A percentile compares a stretch with the other conserved stretches of the same genome.
These are phyloP conservation scores for Melaleuca quinquenervia DNA, from an alignment of 345 rosid genomes.

Conservation along the genomic window DNA sequence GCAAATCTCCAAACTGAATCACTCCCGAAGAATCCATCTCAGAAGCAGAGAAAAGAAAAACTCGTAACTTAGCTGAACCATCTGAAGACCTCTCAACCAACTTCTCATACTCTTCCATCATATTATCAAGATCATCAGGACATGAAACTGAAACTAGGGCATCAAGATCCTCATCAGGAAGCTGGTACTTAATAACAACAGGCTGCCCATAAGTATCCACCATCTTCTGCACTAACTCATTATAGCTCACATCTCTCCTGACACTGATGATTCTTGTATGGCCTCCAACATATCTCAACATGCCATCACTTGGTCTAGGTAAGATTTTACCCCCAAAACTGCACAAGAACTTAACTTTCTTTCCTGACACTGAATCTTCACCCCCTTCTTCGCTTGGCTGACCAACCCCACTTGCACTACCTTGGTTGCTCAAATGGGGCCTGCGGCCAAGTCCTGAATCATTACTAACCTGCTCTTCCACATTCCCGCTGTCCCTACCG, in stretches of 20 bases:
- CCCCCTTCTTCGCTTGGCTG: constrained; percentile 43
- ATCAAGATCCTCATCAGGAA: constrained; percentile 81
- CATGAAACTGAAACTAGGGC: constrained; percentile 67
- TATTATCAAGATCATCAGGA: constrained; percentile 66
- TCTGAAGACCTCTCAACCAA: constrained; percentile 47
- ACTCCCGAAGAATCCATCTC: constrained; percentile 38
- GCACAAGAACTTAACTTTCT: constrained; percentile 58
- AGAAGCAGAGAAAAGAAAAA: constrained; percentile 47
- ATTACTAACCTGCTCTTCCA: constrained; percentile 2
- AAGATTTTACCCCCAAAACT: constrained; percentile 71
- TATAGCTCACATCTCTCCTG: constrained; percentile 36
- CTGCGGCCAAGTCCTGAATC: constrained; percentile 8
- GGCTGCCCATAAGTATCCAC: constrained; percentile 36
- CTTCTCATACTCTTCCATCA: constrained; percentile 81
- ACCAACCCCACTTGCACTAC: constrained; percentile 26
- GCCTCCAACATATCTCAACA: constrained; percentile 71
- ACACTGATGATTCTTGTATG: constrained; percentile 57
- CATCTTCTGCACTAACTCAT: constrained; percentile 53
- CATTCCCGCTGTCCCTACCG: background rate
- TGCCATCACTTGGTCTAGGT: constrained; percentile 74
- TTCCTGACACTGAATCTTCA: constrained; percentile 43
- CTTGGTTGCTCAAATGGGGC: constrained; percentile 14
- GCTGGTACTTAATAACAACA: constrained; percentile 61
- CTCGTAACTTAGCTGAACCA: constrained; percentile 63
- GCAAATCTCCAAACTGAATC: constrained; percentile 39